These are phyloP conservation scores for Alternaria atra DNA, from an alignment of 2,329 filamentous ascomycete species.

Conservation along the genomic window DNA sequence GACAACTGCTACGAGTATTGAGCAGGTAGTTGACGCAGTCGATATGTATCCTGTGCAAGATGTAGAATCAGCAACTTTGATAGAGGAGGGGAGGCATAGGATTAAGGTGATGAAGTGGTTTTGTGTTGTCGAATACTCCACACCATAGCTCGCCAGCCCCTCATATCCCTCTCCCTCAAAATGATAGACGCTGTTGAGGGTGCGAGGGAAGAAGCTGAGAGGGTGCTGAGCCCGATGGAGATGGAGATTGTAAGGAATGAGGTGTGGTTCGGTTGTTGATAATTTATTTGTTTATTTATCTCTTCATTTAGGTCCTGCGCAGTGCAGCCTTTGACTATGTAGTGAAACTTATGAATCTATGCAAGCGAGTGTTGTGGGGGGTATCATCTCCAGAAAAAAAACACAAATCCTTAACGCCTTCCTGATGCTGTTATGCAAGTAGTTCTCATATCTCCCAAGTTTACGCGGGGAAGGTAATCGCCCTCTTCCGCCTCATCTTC, in stretches of 20 bases:
- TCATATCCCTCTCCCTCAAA: too few relatives aligned
- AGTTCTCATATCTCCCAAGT: too few relatives aligned
- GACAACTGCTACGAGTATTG: too few relatives aligned
- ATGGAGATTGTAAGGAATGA: neutral
- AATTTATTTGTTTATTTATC: neutral
- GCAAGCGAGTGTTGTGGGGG: constrained; percentile 19
- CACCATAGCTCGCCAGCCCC: too few relatives aligned
- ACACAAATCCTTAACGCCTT: constrained; percentile 1
- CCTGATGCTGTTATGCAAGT: neutral
- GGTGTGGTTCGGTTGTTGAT: neutral
- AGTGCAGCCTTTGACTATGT: constrained; percentile 6
- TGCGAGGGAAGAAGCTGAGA: too few relatives aligned
- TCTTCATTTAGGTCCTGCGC: constrained; percentile 4
- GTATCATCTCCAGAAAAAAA: constrained; percentile 16
- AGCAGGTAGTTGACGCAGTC: too few relatives aligned
- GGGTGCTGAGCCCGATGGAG: neutral
- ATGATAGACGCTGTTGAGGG: too few relatives aligned
- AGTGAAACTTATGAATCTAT: constrained; percentile 3
- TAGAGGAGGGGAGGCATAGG: too few relatives aligned
- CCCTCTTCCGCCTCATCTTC: constrained; percentile 27
- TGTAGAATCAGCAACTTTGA: too few relatives aligned
- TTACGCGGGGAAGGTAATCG: neutral
- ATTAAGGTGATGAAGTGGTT: too few relatives aligned
- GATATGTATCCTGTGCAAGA: too few relatives aligned
- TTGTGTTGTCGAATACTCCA: too few relatives aligned